These are phyloP conservation scores for Coemansia sp. DNA, from an alignment of 192 early-diverging fungal genomes.

Conservation along the genomic window DNA sequence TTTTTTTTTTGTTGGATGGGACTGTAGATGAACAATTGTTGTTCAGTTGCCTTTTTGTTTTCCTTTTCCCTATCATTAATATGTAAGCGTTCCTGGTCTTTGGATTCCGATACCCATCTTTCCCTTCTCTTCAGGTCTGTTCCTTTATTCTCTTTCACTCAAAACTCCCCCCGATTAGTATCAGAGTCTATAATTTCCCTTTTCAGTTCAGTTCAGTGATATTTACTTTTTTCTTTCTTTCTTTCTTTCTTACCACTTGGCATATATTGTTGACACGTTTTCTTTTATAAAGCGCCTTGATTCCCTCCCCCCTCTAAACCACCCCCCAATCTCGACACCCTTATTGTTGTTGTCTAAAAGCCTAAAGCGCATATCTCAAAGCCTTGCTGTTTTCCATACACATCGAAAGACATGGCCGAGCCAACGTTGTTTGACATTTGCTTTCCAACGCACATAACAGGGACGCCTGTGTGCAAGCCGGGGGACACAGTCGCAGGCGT, in stretches of 20 bases:
- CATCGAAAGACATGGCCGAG: conserved; percentile 28
- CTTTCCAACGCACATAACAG: conserved; percentile 53
- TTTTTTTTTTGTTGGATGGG: not conserved
- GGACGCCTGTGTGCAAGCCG: conserved; percentile 45
- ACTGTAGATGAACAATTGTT: not conserved
- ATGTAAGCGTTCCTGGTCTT: not conserved
- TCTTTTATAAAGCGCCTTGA: not conserved
- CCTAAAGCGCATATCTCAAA: not conserved
- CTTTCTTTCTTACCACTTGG: not conserved
- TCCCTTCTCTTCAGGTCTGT: not conserved
- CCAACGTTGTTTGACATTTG: conserved; percentile 52
- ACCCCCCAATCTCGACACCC: no score
- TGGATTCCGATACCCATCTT: not conserved
- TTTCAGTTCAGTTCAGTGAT: conserved; percentile 10
- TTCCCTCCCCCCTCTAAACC: no score
- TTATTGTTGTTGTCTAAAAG: conserved; percentile 7
- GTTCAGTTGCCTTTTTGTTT: not conserved
- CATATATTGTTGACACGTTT: not conserved
- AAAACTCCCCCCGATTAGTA: no score
- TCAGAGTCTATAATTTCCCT: not conserved
- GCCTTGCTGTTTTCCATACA: no score
- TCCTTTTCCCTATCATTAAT: not conserved
- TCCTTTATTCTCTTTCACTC: not conserved
- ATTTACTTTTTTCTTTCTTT: not conserved
- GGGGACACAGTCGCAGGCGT: conserved; percentile 51